Evolutionary conservation across 257 asterid species (phyloP), one percentile per base, ranked within the genome.

Genomic region (Nicotiana benthamiana): DNA sequence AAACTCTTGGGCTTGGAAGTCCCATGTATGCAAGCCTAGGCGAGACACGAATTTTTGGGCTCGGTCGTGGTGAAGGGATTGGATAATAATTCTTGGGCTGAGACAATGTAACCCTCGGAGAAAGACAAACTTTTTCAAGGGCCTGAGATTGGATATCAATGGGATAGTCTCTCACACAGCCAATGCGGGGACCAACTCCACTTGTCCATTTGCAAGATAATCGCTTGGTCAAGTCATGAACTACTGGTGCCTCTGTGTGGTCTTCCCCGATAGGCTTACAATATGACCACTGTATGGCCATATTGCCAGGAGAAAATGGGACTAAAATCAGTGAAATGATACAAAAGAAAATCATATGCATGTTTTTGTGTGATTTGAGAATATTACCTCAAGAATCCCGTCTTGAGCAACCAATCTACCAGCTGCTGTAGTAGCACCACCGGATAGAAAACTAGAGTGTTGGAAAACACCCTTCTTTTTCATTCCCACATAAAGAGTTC

Each of bases 231-330:
- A 90, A 75, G 75, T 89, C 89, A 59, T n/a, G n/a, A n/a, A 86
- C 86, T 48, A 75, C 83, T n/a, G 87, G 86, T 22, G 83, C 86
- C 56, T 86, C 77, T 11, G 75, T 85, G 4, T 83, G 11, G 36
- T 70, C 59, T 70, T 70, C 15, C 0, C 7, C 79, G 40, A 81
- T 85, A 8, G 75, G 34, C 79, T 8, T 75, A 60, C 18, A 62
- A 24, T 80, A n/a, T 93, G 97, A 9, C 97, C 97, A 26, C 97
- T 93, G 77, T 93, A 84, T 27, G 93, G 98, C 96, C 97, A 92
- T 63, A 93, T 86, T 36, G 89, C 91, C 93, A 89, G 85, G 30
- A 36, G 43, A 60, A 81, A 59, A 9, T 17, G 60, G 4, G 70
- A 57, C 56, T 30, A 68, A 81, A 78, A 64, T 24, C 9, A 48